phyloP scores from a whole-genome alignment of 2,329 filamentous ascomycete genomes.

The Hymenoscyphus fraxineus region DNA sequence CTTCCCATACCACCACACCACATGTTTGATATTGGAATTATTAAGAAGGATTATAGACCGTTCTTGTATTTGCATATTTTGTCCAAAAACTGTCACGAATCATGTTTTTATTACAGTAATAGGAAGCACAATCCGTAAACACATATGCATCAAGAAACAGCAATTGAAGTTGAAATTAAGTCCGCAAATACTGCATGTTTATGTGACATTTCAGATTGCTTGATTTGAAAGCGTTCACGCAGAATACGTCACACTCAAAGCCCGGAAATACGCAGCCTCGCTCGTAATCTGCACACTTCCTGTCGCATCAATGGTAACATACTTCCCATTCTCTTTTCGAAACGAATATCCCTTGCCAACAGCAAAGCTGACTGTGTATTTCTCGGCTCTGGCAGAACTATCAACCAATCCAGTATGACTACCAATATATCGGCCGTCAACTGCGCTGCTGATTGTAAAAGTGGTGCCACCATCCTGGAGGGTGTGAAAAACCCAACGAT shows the following conservation, averaged over 20 bases:
- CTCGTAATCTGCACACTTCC: constrained; percentile 19
- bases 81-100: no score
- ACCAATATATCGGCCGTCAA: constrained; percentile 40
- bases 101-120: background rate
- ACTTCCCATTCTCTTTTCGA: constrained; percentile 26
- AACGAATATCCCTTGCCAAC: constrained; percentile 22
- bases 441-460: constrained; percentile 41
- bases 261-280: constrained; percentile 16
- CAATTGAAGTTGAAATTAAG: no score
- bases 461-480: constrained; percentile 21
- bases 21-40: no score
- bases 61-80: no score
- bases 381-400: constrained; percentile 16
- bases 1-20: no score
- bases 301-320: constrained; percentile 18
- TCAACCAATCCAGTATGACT: constrained; percentile 17
- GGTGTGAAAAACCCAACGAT: constrained; percentile 48
- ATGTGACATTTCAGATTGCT: no score
- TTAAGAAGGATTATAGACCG: no score
- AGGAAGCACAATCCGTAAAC: background rate
- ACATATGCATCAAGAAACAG: no score
- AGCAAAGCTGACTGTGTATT: constrained; percentile 18
- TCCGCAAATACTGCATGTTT: no score
- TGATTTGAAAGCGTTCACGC: no score
- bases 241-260: constrained; percentile 25